A percentile compares a stretch with the other conserved stretches of the same genome.
Conservation (phyloP, 1,139 yeast genomes). For the Blastobotrys arbuscula region DNA sequence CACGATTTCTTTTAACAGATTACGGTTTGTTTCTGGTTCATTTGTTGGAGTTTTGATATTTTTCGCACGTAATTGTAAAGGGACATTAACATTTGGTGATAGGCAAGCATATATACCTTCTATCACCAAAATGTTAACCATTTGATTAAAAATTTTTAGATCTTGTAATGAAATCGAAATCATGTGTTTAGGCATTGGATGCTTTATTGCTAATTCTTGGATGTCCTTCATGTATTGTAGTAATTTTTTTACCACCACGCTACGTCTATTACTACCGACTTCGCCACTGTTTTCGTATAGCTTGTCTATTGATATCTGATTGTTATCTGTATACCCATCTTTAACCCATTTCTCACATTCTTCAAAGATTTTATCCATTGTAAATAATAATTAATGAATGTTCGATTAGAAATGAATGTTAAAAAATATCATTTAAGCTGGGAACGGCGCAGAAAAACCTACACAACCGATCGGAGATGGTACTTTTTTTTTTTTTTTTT, state of each 20-base stretch:
- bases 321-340: background rate
- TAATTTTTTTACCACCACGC: conserved; percentile 6
- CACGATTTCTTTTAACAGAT: conserved; percentile 19
- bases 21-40: conserved; percentile 1
- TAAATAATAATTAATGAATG: too few relatives aligned
- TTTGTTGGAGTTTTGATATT: background rate
- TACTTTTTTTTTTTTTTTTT: too few relatives aligned
- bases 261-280: conserved; percentile 11
- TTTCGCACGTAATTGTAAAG: conserved; percentile 50
- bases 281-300: conserved; percentile 2
- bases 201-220: conserved; percentile 7
- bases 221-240: conserved; percentile 7
- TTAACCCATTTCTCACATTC: conserved; percentile 20
- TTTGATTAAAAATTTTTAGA: conserved; percentile 61
- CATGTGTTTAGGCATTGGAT: conserved; percentile 31
- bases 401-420: too few relatives aligned
- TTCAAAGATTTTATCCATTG: conserved; percentile 14
- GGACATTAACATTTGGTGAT: conserved; percentile 55
- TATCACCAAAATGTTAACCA: conserved; percentile 58
- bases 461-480: too few relatives aligned
- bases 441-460: too few relatives aligned
- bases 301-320: conserved; percentile 1
- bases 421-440: too few relatives aligned
- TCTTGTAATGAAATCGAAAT: conserved; percentile 79
- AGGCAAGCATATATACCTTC: conserved; percentile 68